Percentiles rank a stretch among this genome's conserved stretches.
Evolutionary conservation across 148 eudicot genomes (phyloP).

Genomic region (Rhododendron simsii): DNA sequence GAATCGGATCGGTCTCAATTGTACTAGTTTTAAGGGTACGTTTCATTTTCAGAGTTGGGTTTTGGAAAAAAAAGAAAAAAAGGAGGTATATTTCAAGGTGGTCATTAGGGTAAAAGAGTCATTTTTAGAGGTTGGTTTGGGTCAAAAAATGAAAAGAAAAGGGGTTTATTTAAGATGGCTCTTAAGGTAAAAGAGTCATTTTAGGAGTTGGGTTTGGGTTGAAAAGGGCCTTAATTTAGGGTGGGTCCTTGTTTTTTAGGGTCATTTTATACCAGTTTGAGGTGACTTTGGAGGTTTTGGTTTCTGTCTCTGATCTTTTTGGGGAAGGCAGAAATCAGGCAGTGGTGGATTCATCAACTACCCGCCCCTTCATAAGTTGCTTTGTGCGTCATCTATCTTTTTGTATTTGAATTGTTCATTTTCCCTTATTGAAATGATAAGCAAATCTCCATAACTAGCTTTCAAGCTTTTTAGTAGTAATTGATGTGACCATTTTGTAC

Average conservation of each 20-base stretch:
- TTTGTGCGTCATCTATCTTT: not conserved
- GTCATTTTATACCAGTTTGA: not conserved
- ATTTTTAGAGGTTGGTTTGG: not conserved
- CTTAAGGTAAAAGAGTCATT: not conserved
- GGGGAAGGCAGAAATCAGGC: constrained; percentile 17
- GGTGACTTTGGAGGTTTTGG: constrained; percentile 3
- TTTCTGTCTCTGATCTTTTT: constrained; percentile 12
- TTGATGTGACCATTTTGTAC: too few species aligned
- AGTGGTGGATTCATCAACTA: constrained; percentile 23
- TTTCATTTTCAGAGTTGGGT: not conserved
- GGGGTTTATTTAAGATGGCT: not conserved
- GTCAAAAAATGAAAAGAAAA: not conserved
- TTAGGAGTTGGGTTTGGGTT: not conserved
- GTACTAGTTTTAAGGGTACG: not conserved
- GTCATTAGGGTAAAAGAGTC: not conserved
- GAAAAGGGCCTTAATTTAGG: not conserved
- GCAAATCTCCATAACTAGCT: too few species aligned
- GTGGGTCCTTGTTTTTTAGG: not conserved
- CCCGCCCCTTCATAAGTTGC: constrained; percentile 17
- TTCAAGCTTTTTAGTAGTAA: too few species aligned
- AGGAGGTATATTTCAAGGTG: not conserved
- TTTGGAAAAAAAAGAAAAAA: not conserved
- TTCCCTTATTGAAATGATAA: not conserved
- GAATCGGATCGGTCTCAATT: not conserved
- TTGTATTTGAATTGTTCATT: not conserved